Conservation (phyloP, 345 rosid genomes). For the Erucastrum elatum region DNA sequence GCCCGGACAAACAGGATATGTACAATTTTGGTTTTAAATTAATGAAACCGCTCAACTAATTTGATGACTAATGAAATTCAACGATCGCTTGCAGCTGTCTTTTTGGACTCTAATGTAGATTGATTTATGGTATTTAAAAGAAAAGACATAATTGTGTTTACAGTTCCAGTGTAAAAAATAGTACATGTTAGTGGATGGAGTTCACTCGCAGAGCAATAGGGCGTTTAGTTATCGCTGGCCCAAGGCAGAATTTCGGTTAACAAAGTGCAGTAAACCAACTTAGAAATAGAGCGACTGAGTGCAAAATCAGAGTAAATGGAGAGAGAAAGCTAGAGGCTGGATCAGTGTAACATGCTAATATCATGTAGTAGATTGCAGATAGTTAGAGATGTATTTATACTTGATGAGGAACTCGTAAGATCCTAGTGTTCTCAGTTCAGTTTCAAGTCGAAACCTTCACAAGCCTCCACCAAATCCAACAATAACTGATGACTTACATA, state of each 20-base stretch:
- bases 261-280: no score
- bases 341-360: not conserved
- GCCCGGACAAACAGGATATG: slow-evolving; percentile 14
- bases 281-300: not conserved
- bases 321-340: not conserved
- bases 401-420: not conserved
- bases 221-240: not conserved
- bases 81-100: not conserved
- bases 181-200: not conserved
- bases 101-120: not conserved
- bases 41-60: slow-evolving; percentile 20
- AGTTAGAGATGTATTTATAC: not conserved
- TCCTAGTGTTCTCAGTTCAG: not conserved
- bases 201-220: not conserved
- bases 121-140: not conserved
- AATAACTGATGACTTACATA: not conserved
- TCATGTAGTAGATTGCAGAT: not conserved
- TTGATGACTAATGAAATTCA: not conserved
- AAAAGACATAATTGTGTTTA: not conserved
- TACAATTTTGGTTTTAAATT: not conserved
- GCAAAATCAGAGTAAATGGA: not conserved
- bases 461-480: not conserved
- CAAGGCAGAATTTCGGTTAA: not conserved
- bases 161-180: not conserved
- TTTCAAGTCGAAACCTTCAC: not conserved